Conservation (phyloP, 2,329 filamentous ascomycete genomes). For the Aspergillus sojae region DNA sequence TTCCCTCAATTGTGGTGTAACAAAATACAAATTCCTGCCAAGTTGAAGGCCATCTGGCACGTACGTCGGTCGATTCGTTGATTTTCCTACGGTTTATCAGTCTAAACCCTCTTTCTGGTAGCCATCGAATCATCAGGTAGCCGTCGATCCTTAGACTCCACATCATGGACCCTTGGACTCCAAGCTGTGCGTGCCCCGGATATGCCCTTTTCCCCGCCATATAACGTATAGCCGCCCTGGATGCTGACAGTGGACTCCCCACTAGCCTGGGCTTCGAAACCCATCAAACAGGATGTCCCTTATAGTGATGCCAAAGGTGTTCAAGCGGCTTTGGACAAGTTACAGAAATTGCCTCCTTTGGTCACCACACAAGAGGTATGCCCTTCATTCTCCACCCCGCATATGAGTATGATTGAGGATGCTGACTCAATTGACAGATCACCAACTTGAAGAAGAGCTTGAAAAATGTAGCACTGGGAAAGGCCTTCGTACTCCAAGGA, state of each 20-base stretch:
- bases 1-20: background rate
- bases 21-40: background rate
- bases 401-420: background rate
- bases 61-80: background rate
- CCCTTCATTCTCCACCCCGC: background rate
- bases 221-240: background rate
- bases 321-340: slow-evolving; percentile 42
- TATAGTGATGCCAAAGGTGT: slow-evolving; percentile 49
- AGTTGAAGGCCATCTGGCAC: background rate
- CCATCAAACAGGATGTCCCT: slow-evolving; percentile 30
- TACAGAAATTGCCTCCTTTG: slow-evolving; percentile 49
- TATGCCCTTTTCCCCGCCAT: background rate
- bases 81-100: too few species aligned
- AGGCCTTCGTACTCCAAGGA: slow-evolving; percentile 91
- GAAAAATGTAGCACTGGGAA: slow-evolving; percentile 82
- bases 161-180: slow-evolving; percentile 21
- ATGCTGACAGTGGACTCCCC: background rate
- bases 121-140: background rate
- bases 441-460: slow-evolving; percentile 75
- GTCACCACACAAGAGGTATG: slow-evolving; percentile 50
- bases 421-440: slow-evolving; percentile 53
- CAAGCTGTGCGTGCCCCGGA: slow-evolving; percentile 18
- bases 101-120: background rate
- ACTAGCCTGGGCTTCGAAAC: slow-evolving; percentile 28
- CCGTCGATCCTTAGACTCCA: slow-evolving; percentile 10